A percentile compares a stretch with the other conserved stretches of the same genome.
Evolutionary conservation across 345 rosid genomes (phyloP).

Genomic region (Microthlaspi erraticum): DNA sequence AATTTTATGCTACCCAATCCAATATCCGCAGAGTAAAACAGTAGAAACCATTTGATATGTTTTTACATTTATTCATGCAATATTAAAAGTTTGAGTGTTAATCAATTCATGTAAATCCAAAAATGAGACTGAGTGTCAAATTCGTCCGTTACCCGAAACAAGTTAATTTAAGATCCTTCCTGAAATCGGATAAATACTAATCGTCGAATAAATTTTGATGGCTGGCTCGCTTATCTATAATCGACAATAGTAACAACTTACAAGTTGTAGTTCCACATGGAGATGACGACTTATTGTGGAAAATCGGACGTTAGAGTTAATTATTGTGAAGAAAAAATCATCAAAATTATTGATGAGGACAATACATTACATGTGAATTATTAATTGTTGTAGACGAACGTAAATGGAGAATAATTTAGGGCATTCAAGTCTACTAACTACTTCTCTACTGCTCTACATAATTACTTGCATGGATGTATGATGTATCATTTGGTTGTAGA

Average conservation of each 20-base stretch:
- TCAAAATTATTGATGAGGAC: not conserved
- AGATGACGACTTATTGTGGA: constrained; percentile 26
- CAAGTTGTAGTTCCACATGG: constrained; percentile 23
- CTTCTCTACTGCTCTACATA: no score
- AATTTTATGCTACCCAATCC: constrained; percentile 26
- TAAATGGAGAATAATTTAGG: not conserved
- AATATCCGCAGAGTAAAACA: constrained; percentile 14
- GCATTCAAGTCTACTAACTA: constrained; percentile 6
- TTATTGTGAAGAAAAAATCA: constrained; percentile 22
- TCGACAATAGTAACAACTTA: not conserved
- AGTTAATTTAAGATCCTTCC: not conserved
- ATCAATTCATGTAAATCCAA: not conserved
- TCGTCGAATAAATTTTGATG: not conserved
- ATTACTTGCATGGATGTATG: constrained; percentile 53
- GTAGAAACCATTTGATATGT: constrained; percentile 24
- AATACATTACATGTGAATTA: constrained; percentile 32
- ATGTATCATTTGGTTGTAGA: constrained; percentile 18
- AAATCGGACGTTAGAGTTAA: constrained; percentile 5
- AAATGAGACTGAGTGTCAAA: not conserved
- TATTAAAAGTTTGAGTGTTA: not conserved
- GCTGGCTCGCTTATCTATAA: not conserved
- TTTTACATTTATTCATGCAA: not conserved
- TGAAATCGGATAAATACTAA: not conserved
- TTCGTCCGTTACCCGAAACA: not conserved
- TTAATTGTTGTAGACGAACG: constrained; percentile 1